Conservation (phyloP, 148 eudicot genomes). For the Cornus florida region DNA sequence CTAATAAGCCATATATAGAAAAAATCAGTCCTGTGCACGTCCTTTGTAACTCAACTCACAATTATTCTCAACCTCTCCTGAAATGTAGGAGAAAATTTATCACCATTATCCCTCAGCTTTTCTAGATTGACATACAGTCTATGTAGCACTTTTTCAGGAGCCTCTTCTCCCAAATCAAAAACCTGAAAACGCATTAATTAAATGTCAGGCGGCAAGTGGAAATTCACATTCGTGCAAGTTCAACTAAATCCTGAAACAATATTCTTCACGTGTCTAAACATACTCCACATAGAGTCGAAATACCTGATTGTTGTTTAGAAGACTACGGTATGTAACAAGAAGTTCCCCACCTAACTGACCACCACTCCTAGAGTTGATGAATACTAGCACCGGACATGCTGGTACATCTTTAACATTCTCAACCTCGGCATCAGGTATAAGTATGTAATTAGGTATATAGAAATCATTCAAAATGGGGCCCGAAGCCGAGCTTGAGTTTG, state of each 20-base stretch:
- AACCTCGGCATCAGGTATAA: slow-evolving; percentile 34
- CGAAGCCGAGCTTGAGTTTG: slow-evolving; percentile 24
- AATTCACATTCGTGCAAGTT: neutral
- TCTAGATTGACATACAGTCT: slow-evolving; percentile 67
- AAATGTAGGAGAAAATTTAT: slow-evolving; percentile 53
- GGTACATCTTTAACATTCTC: slow-evolving; percentile 41
- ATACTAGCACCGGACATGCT: slow-evolving; percentile 72
- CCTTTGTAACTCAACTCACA: slow-evolving; percentile 43
- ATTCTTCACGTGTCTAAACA: neutral
- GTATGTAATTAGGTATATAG: slow-evolving; percentile 68
- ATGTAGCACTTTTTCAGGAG: slow-evolving; percentile 73
- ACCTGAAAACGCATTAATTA: slow-evolving; percentile 38
- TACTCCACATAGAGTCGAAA: neutral
- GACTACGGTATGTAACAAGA: slow-evolving; percentile 67
- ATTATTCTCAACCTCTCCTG: slow-evolving; percentile 74
- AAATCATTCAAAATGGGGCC: slow-evolving; percentile 46
- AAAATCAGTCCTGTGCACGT: neutral
- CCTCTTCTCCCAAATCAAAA: slow-evolving; percentile 71
- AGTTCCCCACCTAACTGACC: slow-evolving; percentile 95
- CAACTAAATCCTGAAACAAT: neutral
- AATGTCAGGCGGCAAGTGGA: neutral
- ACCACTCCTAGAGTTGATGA: slow-evolving; percentile 94
- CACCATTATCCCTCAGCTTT: slow-evolving; percentile 62
- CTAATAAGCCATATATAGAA: neutral
- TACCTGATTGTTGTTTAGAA: slow-evolving; percentile 79